These are phyloP conservation scores for Singerocomus inundabilis DNA, from an alignment of 1,284 basidiomycete species.

Conservation along the genomic window DNA sequence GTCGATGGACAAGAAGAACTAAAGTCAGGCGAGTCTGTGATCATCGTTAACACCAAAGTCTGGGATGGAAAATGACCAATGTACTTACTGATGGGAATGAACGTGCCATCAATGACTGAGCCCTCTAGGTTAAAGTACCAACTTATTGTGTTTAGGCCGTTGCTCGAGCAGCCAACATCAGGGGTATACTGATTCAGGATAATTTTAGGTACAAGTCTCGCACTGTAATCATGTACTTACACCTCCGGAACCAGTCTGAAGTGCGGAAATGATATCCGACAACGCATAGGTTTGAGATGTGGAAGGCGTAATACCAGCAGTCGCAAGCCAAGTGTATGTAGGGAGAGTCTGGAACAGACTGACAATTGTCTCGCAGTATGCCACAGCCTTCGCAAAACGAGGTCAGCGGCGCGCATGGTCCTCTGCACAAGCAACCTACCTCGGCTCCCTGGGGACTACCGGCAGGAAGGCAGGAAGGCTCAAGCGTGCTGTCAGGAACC, in stretches of 20 bases:
- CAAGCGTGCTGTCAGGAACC: conserved; percentile 50
- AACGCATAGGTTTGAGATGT: conserved; percentile 56
- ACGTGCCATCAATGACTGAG: conserved; percentile 63
- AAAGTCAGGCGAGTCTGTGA: conserved; percentile 48
- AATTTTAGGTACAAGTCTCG: not conserved
- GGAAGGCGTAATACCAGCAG: conserved; percentile 71
- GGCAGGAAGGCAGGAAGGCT: conserved; percentile 55
- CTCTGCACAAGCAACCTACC: conserved; percentile 29
- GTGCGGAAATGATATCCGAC: conserved; percentile 52
- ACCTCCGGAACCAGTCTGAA: conserved; percentile 51
- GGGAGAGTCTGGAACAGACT: conserved; percentile 61
- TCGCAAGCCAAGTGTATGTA: conserved; percentile 68
- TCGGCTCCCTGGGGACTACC: conserved; percentile 61
- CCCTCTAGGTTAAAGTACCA: conserved; percentile 72
- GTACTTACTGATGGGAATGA: conserved; percentile 55
- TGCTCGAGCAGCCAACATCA: conserved; percentile 52
- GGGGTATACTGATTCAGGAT: conserved; percentile 47
- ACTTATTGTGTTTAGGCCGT: conserved; percentile 50
- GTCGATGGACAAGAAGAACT: conserved; percentile 50
- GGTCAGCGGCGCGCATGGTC: conserved; percentile 10
- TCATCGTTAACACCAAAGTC: conserved; percentile 8
- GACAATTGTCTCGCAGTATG: conserved; percentile 69
- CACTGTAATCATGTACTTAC: conserved; percentile 19
- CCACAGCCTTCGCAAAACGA: conserved; percentile 51
- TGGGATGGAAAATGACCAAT: not conserved